These are phyloP conservation scores for Ophiognomonia clavigignenti-juglandacearum DNA, from an alignment of 2,329 filamentous ascomycete genomes.

Conservation along the genomic window DNA sequence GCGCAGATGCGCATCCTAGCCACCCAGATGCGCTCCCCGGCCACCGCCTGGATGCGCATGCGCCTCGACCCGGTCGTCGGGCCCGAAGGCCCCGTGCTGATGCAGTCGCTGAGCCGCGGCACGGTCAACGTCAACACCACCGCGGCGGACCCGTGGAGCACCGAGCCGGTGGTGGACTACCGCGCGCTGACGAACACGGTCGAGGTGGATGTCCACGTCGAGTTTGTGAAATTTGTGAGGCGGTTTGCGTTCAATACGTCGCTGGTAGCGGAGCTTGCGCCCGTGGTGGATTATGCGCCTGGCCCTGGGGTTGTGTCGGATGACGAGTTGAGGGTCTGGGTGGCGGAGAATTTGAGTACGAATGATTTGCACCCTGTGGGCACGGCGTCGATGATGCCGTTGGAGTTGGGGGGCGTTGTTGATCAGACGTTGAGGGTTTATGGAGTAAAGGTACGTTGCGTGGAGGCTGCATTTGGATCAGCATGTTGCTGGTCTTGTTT, in stretches of 20 bases:
- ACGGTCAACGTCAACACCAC: conserved; percentile 33
- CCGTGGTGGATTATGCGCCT: conserved; percentile 29
- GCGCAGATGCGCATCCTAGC: conserved; percentile 34
- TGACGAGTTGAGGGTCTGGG: conserved; percentile 25
- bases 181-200: conserved; percentile 33
- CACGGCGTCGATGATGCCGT: conserved; percentile 36
- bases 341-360: conserved; percentile 17
- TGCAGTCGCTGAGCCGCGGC: conserved; percentile 27
- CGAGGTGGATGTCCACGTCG: conserved; percentile 32
- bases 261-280: conserved; percentile 25
- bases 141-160: conserved; percentile 29
- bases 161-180: conserved; percentile 34
- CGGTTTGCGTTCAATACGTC: conserved; percentile 32
- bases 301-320: conserved; percentile 27
- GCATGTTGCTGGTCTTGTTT: too few relatives aligned
- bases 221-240: conserved; percentile 32
- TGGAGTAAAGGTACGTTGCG: too few relatives aligned
- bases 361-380: conserved; percentile 33
- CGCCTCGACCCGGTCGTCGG: conserved; percentile 23
- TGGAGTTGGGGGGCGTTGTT: conserved; percentile 35
- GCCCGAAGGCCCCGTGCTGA: conserved; percentile 1
- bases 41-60: conserved; percentile 29
- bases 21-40: conserved; percentile 26
- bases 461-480: too few relatives aligned
- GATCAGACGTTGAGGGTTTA: conserved; percentile 32